phyloP scores from a whole-genome alignment of 495 filamentous ascomycete genomes.

The Penicillium goetzii region DNA sequence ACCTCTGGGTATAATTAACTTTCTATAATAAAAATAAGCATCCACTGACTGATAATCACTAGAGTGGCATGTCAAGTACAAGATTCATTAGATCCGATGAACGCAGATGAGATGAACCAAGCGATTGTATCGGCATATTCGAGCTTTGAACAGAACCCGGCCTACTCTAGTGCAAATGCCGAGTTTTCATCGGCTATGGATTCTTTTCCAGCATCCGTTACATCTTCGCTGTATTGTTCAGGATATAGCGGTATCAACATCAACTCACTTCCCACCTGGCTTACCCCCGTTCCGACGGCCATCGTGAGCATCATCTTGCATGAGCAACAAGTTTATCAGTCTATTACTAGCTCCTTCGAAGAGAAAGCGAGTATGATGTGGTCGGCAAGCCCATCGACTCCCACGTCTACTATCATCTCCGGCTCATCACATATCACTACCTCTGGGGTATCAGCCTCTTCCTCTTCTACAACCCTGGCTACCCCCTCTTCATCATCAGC shows the following conservation, averaged over 20 bases:
- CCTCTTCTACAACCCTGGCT: background rate
- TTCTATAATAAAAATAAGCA: background rate
- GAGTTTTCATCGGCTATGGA: background rate
- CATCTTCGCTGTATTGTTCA: background rate
- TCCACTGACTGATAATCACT: background rate
- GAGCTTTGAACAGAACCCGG: background rate
- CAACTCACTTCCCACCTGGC: background rate
- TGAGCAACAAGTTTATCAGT: background rate
- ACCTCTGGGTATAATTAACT: background rate
- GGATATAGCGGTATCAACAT: background rate
- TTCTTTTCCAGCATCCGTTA: background rate
- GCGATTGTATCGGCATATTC: background rate
- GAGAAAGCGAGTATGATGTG: background rate
- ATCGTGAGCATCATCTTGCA: background rate
- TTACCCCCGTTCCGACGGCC: background rate
- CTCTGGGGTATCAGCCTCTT: background rate
- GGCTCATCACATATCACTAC: background rate
- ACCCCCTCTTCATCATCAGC: background rate
- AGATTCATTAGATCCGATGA: background rate
- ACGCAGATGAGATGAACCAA: background rate
- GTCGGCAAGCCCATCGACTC: background rate
- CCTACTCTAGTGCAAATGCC: slow-evolving; percentile 1
- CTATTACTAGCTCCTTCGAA: background rate
- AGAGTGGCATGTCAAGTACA: background rate
- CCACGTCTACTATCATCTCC: background rate